Base-by-base conservation (phyloP, 1,284 basidiomycete genomes). In the Filobasidium uniguttulatum region DNA sequence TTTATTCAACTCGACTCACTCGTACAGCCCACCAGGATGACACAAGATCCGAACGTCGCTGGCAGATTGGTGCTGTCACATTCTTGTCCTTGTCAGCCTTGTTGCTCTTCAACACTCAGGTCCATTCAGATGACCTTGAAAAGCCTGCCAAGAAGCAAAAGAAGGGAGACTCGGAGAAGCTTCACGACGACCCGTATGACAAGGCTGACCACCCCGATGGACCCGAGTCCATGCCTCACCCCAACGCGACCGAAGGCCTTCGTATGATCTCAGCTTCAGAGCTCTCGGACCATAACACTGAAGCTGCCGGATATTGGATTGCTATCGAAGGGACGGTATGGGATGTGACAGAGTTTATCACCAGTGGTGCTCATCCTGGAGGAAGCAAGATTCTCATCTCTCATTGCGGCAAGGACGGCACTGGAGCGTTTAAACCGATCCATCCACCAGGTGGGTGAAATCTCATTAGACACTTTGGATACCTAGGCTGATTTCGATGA, bases 301-400 rank as follows among this genome's bases (percentile, higher is more conserved):
- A 47, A 12, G 43, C 48, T 15, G 51, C 56, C 14, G 57, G 56
- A 43, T 45, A 62, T 23, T 65, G 63, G 63, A 54, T 65, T 8
- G 56, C 59, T 10, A 57, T 65, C 35, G 59, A 64, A 33, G 61
- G 61, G 9, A 52, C 53, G 17, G 63, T 65, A 0, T 65, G 59
- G 47, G 59, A 62, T 28, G 59, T 63, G 1, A 57, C 60, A 8
- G 56, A 57, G 15, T 64, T 63, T 34, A 30, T 59, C 9, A 38
- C 48, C 14, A 22, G 28, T 5, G 40, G 40, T 14, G 40, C 40
- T 3, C 59, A 61, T 45, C 63, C 63, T 2, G 63, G 63, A 14
- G 63, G 63, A 40, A 34, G 51, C 8, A 57, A 57, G 36, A 57
- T 65, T 36, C 46, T 65, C 9, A 49, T 61, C 23, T 56, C 58